Evolutionary conservation across 2,329 filamentous ascomycete genomes (phyloP).

Genomic region (Cercospora sp.): DNA sequence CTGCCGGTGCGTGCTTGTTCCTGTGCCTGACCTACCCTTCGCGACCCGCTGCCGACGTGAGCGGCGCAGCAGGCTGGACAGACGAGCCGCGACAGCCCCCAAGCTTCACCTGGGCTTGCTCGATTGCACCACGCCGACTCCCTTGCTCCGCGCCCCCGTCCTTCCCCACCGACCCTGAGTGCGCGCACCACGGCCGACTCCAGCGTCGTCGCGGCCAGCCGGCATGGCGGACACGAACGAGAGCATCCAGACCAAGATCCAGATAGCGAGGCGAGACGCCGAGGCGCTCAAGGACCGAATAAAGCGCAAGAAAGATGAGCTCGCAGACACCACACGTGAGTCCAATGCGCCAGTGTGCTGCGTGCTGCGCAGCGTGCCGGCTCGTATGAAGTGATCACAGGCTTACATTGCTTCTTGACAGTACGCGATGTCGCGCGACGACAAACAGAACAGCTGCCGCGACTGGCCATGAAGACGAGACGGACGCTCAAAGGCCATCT

Average conservation of each 20-base stretch:
- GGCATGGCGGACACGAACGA: constrained; percentile 54
- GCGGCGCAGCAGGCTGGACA: constrained; percentile 21
- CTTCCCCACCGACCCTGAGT: constrained; percentile 12
- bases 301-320: constrained; percentile 99
- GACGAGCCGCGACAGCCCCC: constrained; percentile 11
- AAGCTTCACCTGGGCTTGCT: constrained; percentile 17
- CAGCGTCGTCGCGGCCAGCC: constrained; percentile 27
- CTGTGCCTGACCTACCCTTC: constrained; percentile 9
- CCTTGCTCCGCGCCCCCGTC: constrained; percentile 13
- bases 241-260: constrained; percentile 66
- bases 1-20: constrained; percentile 10
- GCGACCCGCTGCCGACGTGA: constrained; percentile 10
- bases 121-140: constrained; percentile 16
- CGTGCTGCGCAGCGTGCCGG: constrained; percentile 16
- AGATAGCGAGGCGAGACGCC: constrained; percentile 95
- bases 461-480: constrained; percentile 96
- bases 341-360: constrained; percentile 28
- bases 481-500: constrained; percentile 96
- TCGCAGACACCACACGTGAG: constrained; percentile 96
- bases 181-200: constrained; percentile 16
- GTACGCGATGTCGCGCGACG: constrained; percentile 91
- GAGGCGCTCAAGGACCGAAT: constrained; percentile 64
- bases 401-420: constrained; percentile 45
- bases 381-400: not conserved
- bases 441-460: constrained; percentile 87